Conservation (phyloP, 1,284 basidiomycete genomes). For the Trichosporon inkin region DNA sequence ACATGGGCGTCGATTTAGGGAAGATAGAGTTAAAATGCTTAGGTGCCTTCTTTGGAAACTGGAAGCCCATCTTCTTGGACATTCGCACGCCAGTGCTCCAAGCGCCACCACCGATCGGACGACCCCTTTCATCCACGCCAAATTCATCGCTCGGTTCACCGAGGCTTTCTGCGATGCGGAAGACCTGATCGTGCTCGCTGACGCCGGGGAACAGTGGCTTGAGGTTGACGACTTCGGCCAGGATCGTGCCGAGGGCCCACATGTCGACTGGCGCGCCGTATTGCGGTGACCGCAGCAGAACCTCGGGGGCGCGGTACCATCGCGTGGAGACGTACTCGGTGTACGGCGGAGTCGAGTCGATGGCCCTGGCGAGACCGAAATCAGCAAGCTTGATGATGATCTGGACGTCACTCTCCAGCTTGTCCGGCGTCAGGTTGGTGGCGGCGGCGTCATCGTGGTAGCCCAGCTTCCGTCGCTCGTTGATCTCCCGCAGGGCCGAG, state of each 20-base stretch:
- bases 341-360: slow-evolving; percentile 82
- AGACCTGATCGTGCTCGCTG: slow-evolving; percentile 89
- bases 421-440: slow-evolving; percentile 54
- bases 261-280: slow-evolving; percentile 97
- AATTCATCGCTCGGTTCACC: slow-evolving; percentile 88
- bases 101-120: slow-evolving; percentile 73
- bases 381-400: slow-evolving; percentile 98
- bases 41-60: slow-evolving; percentile 81
- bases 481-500: slow-evolving; percentile 35
- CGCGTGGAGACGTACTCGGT: slow-evolving; percentile 98
- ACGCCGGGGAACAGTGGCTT: slow-evolving; percentile 97
- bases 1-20: slow-evolving; percentile 69
- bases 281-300: slow-evolving; percentile 81
- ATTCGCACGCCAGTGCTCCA: slow-evolving; percentile 84
- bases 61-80: slow-evolving; percentile 80
- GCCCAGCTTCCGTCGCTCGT: slow-evolving; percentile 21
- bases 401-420: slow-evolving; percentile 67
- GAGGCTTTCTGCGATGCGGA: slow-evolving; percentile 80
- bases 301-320: slow-evolving; percentile 99
- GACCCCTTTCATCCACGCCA: slow-evolving; percentile 67
- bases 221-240: slow-evolving; percentile 92
- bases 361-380: slow-evolving; percentile 94
- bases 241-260: slow-evolving; percentile 98
- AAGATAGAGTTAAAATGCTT: slow-evolving; percentile 73
- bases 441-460: slow-evolving; percentile 1